phyloP scores from a whole-genome alignment of 176 grass and related monocot species.

The Phoenix roebelenii region DNA sequence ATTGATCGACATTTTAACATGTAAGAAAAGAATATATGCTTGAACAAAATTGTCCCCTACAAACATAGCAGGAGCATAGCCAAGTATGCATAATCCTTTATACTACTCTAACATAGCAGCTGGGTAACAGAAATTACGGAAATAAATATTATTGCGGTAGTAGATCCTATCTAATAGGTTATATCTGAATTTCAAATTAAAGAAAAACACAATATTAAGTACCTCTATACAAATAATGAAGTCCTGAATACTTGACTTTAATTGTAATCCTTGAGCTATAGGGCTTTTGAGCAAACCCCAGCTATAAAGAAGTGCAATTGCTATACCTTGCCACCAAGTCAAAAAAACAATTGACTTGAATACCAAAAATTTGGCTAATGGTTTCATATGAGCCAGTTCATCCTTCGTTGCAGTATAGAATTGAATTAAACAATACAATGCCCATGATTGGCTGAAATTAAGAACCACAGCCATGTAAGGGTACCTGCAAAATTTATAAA shows the following conservation, averaged over 20 bases:
- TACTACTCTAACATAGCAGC: too few relatives aligned
- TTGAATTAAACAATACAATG: constrained; percentile 85
- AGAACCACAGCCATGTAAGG: constrained; percentile 79
- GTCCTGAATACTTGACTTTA: constrained; percentile 93
- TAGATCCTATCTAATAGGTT: too few relatives aligned
- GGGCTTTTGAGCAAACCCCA: constrained; percentile 72
- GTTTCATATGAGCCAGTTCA: constrained; percentile 86
- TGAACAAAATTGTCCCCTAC: too few relatives aligned
- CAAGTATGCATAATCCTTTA: too few relatives aligned
- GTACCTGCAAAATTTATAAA: constrained; percentile 52
- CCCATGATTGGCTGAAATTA: constrained; percentile 98
- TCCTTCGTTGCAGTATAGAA: constrained; percentile 93
- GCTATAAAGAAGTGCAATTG: constrained; percentile 69
- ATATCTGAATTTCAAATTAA: constrained; percentile 20
- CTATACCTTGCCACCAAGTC: constrained; percentile 96
- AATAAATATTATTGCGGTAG: too few relatives aligned
- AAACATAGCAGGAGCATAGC: too few relatives aligned
- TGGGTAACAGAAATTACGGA: too few relatives aligned
- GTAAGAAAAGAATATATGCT: too few relatives aligned
- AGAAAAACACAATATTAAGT: constrained; percentile 28
- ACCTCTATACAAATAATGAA: constrained; percentile 99
- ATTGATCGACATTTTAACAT: too few relatives aligned
- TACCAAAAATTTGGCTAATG: constrained; percentile 80
- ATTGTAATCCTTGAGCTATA: constrained; percentile 70
- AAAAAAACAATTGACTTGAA: constrained; percentile 99